Evolutionary conservation across 2,329 filamentous ascomycete species (phyloP).

Genomic region (Alternaria alternata): DNA sequence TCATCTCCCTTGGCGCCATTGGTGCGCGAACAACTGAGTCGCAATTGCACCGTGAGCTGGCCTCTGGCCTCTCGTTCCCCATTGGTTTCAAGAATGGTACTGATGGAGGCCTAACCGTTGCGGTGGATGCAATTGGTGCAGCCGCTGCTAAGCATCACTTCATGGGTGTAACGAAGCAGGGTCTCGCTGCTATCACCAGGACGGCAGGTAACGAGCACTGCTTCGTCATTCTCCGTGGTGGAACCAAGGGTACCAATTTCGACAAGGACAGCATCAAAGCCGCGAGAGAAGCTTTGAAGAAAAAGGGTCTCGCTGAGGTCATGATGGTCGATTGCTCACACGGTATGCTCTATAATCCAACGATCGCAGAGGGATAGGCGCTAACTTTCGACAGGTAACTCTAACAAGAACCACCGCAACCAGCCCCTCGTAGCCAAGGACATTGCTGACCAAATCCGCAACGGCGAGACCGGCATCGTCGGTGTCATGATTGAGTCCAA

Average conservation of each 20-base stretch:
- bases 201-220: slow-evolving; percentile 96
- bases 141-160: slow-evolving; percentile 91
- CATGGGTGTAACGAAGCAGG: slow-evolving; percentile 98
- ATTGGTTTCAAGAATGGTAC: slow-evolving; percentile 99
- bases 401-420: slow-evolving; percentile 96
- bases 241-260: slow-evolving; percentile 91
- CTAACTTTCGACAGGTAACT: slow-evolving; percentile 73
- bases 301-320: slow-evolving; percentile 85
- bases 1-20: slow-evolving; percentile 94
- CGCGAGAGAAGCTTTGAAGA: slow-evolving; percentile 78
- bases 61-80: slow-evolving; percentile 93
- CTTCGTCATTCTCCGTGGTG: slow-evolving; percentile 94
- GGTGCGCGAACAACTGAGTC: slow-evolving; percentile 96
- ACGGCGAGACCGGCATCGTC: slow-evolving; percentile 86
- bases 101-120: slow-evolving; percentile 87
- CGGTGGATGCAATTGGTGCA: slow-evolving; percentile 90
- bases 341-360: slow-evolving; percentile 62
- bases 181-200: slow-evolving; percentile 90
- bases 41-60: slow-evolving; percentile 94
- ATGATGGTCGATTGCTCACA: slow-evolving; percentile 99
- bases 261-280: slow-evolving; percentile 83
- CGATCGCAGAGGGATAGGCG: background rate
- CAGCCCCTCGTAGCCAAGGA: slow-evolving; percentile 90
- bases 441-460: slow-evolving; percentile 83
- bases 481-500: slow-evolving; percentile 99